Evolutionary conservation across 148 eudicot genomes (phyloP), one percentile per base, ranked within the genome.

Genomic region (Polygonum maritimum): DNA sequence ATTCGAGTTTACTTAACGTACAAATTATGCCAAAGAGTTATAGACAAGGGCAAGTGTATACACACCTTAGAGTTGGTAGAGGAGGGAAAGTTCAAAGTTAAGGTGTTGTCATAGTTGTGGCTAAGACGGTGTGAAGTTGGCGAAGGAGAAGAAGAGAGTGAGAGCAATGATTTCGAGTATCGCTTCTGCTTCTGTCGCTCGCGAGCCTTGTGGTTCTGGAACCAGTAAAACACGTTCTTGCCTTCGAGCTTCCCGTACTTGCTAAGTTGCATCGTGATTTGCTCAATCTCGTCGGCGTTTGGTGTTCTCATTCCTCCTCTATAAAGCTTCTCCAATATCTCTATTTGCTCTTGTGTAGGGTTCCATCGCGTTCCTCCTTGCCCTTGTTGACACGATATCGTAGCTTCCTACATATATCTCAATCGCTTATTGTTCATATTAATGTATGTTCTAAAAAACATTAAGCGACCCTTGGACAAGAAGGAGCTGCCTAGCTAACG

Each of bases 281-380:
- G 77, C 70, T 75, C 60, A 3, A 75, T 75, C 77, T 75, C 71
- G 35, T 48, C 33, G 4, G 71, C 77, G 10, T 58, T 75, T 0
- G 77, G 77, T 7, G 77, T 75, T 39, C 77, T 38, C 33, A 75
- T 52, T 2, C 77, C 77, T 13, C 70, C 69, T 10, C 36, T 75
- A 48, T 75, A 75, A 18, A 75, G 19, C 38, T 7, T 52, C 36
- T 75, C 77, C 5, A 75, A 44, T 36, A 75, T 75, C 49, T 36
- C 60, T 40, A 75, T 38, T 18, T 75, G 77, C 69, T 75, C 70
- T 10, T 26, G 77, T 11, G 77, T 19, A 31, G 77, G 77, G 49
- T 52, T 47, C 77, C 77, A 75, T 9, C 77, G n/a, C 7, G 63
- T 75, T n/a, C 98, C 98, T 12, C 98, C 98, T 0, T 86, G 87